A percentile compares a stretch with the other conserved stretches of the same genome.
Conservation (phyloP, 2,329 filamentous ascomycete genomes). For the Elsinoe fawcettii region DNA sequence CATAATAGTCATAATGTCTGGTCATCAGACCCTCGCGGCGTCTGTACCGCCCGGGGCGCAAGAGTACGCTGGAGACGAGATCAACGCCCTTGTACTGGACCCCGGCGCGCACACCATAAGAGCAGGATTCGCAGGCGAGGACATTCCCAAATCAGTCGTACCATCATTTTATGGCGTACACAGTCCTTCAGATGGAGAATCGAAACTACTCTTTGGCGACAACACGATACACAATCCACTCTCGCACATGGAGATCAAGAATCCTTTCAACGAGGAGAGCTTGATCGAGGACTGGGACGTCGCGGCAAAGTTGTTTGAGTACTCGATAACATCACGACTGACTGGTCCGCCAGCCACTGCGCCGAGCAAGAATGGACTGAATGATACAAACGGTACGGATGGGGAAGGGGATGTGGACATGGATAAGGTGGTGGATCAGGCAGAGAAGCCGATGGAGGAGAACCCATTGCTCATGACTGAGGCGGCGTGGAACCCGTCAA, state of each 20-base stretch:
- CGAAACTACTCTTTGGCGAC: slow-evolving; percentile 70
- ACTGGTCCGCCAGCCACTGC: slow-evolving; percentile 66
- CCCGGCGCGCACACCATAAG: slow-evolving; percentile 85
- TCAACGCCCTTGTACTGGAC: slow-evolving; percentile 92
- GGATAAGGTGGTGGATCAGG: slow-evolving; percentile 53
- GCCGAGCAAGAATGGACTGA: slow-evolving; percentile 69
- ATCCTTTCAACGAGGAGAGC: slow-evolving; percentile 83
- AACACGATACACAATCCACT: slow-evolving; percentile 76
- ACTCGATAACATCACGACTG: slow-evolving; percentile 79
- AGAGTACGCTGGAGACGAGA: slow-evolving; percentile 69
- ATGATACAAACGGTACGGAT: slow-evolving; percentile 47
- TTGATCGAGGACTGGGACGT: slow-evolving; percentile 95
- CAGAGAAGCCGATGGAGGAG: slow-evolving; percentile 73
- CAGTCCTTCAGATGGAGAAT: slow-evolving; percentile 43
- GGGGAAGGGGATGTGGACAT: slow-evolving; percentile 50
- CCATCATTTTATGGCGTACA: slow-evolving; percentile 74
- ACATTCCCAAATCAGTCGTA: slow-evolving; percentile 87
- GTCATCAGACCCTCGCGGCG: slow-evolving; percentile 5
- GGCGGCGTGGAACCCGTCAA: slow-evolving; percentile 81
- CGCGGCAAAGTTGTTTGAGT: slow-evolving; percentile 83
- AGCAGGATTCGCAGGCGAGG: slow-evolving; percentile 95
- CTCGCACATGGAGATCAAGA: slow-evolving; percentile 71
- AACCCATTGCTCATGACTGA: slow-evolving; percentile 91
- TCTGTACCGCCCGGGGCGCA: slow-evolving; percentile 30
- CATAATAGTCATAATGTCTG: neutral